Percentiles rank a stretch among this genome's conserved stretches.
Evolutionary conservation across 768 basidiomycete genomes (phyloP).

Genomic region (Kockovaella imperatae): DNA sequence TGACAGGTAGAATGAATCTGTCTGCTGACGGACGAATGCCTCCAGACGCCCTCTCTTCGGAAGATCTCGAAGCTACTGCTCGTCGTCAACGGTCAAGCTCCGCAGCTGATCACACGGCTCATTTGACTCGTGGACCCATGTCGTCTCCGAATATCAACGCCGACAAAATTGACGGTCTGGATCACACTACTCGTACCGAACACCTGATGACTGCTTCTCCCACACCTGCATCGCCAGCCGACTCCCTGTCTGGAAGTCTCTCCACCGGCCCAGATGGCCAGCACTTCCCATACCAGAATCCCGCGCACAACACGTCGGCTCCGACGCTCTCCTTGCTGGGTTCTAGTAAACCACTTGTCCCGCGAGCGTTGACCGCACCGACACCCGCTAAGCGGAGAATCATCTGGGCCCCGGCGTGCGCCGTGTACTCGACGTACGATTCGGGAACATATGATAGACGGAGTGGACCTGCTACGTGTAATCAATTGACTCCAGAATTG

Average conservation of each 20-base stretch:
- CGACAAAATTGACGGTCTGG: conserved; percentile 68
- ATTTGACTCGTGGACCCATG: conserved; percentile 62
- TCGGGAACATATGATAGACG: conserved; percentile 82
- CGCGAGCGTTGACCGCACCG: conserved; percentile 62
- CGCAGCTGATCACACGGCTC: conserved; percentile 55
- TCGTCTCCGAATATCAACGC: conserved; percentile 78
- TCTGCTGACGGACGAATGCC: not conserved
- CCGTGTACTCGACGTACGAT: conserved; percentile 95
- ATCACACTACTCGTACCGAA: not conserved
- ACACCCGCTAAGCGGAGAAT: conserved; percentile 59
- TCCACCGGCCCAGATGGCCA: conserved; percentile 32
- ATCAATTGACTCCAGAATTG: conserved; percentile 83
- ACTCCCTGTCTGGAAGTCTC: conserved; percentile 53
- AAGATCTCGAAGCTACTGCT: conserved; percentile 5
- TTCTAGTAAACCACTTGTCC: conserved; percentile 41
- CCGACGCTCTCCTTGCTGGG: conserved; percentile 61
- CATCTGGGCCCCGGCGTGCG: conserved; percentile 82
- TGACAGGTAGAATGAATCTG: not conserved
- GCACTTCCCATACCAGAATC: conserved; percentile 56
- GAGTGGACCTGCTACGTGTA: conserved; percentile 95
- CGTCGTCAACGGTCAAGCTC: conserved; percentile 62
- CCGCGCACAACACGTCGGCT: conserved; percentile 79
- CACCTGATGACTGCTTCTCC: not conserved
- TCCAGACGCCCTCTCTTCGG: not conserved
- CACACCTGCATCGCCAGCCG: conserved; percentile 24